Conservation (phyloP, 2,329 filamentous ascomycete genomes). For the Exophiala calicioides region DNA sequence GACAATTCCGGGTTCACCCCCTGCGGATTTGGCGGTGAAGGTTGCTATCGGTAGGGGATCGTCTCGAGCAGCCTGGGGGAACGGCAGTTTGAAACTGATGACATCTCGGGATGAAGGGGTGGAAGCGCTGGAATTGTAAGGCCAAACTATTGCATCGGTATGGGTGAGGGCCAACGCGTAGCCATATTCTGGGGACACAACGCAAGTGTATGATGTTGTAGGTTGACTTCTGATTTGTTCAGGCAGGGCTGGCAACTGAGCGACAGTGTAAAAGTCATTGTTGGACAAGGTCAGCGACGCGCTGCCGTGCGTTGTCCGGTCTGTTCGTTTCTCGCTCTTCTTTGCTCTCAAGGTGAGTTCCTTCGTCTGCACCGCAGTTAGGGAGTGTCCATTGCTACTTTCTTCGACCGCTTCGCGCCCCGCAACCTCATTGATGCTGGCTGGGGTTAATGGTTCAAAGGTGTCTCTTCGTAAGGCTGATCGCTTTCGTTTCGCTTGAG, state of each 20-base stretch:
- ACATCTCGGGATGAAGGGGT: constrained; percentile 68
- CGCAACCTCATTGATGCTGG: constrained; percentile 31
- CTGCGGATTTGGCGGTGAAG: constrained; percentile 75
- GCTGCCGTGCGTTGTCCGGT: constrained; percentile 30
- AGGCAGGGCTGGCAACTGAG: constrained; percentile 79
- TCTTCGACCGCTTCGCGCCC: constrained; percentile 26
- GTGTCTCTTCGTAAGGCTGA: constrained; percentile 43
- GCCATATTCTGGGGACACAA: constrained; percentile 64
- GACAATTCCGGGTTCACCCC: constrained; percentile 81
- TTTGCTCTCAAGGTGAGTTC: constrained; percentile 43
- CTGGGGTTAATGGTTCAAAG: constrained; percentile 33
- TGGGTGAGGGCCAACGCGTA: constrained; percentile 80
- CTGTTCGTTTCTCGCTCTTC: constrained; percentile 38
- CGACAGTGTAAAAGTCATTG: constrained; percentile 81
- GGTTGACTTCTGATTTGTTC: constrained; percentile 70
- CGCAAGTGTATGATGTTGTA: constrained; percentile 60
- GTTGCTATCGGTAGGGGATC: constrained; percentile 80
- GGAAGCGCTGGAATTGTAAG: constrained; percentile 66
- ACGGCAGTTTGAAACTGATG: constrained; percentile 76
- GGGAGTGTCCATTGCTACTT: constrained; percentile 27
- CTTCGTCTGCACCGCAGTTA: constrained; percentile 32
- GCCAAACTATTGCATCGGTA: constrained; percentile 85
- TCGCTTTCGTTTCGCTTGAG: constrained; percentile 49
- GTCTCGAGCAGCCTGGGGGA: constrained; percentile 64
- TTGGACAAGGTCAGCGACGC: constrained; percentile 57